Conservation (phyloP, 2,329 filamentous ascomycete species). For the Truncatella angustata region DNA sequence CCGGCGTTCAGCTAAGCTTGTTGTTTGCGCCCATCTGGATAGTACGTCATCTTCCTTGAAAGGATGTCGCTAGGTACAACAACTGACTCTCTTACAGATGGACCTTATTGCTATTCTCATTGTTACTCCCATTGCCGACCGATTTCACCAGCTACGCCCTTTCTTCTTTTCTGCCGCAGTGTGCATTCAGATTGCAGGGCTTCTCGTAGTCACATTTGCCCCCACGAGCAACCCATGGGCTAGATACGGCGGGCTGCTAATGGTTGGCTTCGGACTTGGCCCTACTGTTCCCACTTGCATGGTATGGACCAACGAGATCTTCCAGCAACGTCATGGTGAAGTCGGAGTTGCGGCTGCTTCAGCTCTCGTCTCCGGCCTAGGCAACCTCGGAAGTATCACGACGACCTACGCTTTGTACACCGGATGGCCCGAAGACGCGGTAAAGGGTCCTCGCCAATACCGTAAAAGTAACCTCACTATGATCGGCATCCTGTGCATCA, state of each 20-base stretch:
- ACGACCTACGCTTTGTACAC: conserved; percentile 89
- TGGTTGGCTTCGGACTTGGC: conserved; percentile 87
- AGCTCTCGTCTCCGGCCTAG: conserved; percentile 81
- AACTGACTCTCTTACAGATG: conserved; percentile 54
- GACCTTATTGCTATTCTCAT: conserved; percentile 85
- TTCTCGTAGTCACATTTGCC: conserved; percentile 77
- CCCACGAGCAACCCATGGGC: conserved; percentile 69
- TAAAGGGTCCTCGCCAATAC: conserved; percentile 67
- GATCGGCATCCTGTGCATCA: conserved; percentile 79
- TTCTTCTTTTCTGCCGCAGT: conserved; percentile 78
- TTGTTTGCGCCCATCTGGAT: conserved; percentile 93
- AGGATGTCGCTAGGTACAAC: too few species aligned
- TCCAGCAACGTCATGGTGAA: conserved; percentile 85
- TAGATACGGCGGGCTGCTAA: conserved; percentile 82
- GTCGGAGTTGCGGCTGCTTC: conserved; percentile 85
- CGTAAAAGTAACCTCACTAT: conserved; percentile 83
- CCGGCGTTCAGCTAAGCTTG: conserved; percentile 72
- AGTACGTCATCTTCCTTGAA: conserved; percentile 50
- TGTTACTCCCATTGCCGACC: conserved; percentile 81
- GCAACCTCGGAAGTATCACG: conserved; percentile 81
- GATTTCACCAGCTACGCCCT: conserved; percentile 77
- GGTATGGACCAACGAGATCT: conserved; percentile 90
- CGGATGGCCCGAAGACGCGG: conserved; percentile 77
- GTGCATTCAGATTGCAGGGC: conserved; percentile 76
- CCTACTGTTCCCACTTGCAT: conserved; percentile 92